phyloP scores from a whole-genome alignment of 1,284 basidiomycete genomes.

The Ustilago nuda region DNA sequence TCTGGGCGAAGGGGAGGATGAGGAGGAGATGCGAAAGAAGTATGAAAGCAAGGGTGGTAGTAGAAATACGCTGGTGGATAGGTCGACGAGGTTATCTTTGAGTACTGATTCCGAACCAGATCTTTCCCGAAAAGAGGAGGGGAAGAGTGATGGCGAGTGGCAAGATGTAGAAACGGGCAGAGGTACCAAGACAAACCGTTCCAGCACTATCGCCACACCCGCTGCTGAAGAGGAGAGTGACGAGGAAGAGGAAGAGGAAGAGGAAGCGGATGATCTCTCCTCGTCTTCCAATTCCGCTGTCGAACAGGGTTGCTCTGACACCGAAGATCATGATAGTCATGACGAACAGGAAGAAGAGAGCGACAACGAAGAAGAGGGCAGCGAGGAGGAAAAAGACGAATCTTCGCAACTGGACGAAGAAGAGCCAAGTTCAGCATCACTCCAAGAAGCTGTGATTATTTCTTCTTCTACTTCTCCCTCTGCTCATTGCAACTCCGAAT shows the following conservation, averaged over 20 bases:
- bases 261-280: neutral
- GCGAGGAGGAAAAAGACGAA: conserved; percentile 15
- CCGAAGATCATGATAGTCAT: neutral
- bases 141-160: neutral
- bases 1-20: neutral
- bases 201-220: neutral
- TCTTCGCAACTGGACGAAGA: conserved; percentile 22
- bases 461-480: conserved; percentile 21
- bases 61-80: neutral
- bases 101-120: conserved; percentile 2
- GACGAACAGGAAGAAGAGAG: conserved; percentile 5
- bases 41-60: neutral
- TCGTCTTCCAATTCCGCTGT: neutral
- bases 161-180: conserved; percentile 2
- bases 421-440: conserved; percentile 11
- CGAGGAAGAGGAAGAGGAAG: conserved; percentile 1
- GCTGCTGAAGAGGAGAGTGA: neutral
- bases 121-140: neutral
- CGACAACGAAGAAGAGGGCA: conserved; percentile 12
- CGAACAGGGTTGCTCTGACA: neutral
- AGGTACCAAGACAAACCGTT: neutral
- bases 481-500: conserved; percentile 2
- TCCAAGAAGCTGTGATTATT: conserved; percentile 19
- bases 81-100: neutral
- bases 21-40: neutral